Conservation (phyloP, 129 eudicot species). For the Rutidosis leptorrhynchoides region DNA sequence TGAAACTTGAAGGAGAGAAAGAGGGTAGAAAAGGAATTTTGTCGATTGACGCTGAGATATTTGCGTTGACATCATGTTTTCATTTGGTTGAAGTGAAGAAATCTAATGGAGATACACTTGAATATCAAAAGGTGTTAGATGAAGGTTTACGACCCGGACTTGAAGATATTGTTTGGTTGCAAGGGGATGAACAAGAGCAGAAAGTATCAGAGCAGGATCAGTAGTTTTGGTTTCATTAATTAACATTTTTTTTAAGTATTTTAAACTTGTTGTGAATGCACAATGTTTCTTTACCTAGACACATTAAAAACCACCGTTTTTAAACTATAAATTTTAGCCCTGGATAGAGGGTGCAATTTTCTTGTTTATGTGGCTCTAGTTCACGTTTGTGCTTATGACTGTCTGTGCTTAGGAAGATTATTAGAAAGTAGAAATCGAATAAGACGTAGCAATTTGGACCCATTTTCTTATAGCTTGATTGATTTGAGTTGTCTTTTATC, state of each 20-base stretch:
- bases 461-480: not conserved
- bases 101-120: constrained; percentile 57
- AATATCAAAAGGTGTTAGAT: constrained; percentile 50
- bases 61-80: constrained; percentile 48
- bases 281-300: constrained; percentile 4
- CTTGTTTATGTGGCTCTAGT: not conserved
- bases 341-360: not conserved
- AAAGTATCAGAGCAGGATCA: constrained; percentile 29
- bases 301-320: not conserved
- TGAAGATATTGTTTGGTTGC: constrained; percentile 67
- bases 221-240: not conserved
- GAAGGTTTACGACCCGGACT: constrained; percentile 58
- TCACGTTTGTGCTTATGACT: not conserved
- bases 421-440: not conserved
- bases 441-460: not conserved
- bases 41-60: constrained; percentile 73
- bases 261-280: not conserved
- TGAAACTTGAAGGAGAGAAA: constrained; percentile 49
- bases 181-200: constrained; percentile 33
- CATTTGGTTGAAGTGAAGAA: constrained; percentile 67
- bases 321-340: not conserved
- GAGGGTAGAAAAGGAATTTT: constrained; percentile 66
- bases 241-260: not conserved
- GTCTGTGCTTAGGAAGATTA: not conserved
- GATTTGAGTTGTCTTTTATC: not conserved